Evolutionary conservation across 305 asterid species (phyloP).

Genomic region (Fraxinus nigra): DNA sequence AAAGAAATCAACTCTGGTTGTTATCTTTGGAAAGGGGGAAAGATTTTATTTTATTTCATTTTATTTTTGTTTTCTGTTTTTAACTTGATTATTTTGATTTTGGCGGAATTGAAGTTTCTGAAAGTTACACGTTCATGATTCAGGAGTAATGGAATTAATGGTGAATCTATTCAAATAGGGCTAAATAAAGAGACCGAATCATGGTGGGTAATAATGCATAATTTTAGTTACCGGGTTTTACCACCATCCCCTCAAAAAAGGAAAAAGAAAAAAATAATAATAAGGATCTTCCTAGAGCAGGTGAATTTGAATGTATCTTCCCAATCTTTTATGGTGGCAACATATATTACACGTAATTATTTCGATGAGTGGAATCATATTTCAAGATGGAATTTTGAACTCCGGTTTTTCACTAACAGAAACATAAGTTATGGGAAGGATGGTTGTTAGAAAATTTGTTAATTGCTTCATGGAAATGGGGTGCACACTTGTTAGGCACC

Average conservation of each 20-base stretch:
- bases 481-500: neutral
- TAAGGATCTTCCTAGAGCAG: constrained; percentile 7
- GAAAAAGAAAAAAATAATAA: neutral
- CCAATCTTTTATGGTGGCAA: neutral
- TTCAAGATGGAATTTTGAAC: neutral
- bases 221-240: constrained; percentile 10
- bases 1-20: constrained; percentile 18
- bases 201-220: constrained; percentile 12
- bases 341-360: constrained; percentile 10
- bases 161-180: constrained; percentile 21
- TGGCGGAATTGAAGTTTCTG: constrained; percentile 30
- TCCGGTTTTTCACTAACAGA: neutral
- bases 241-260: neutral
- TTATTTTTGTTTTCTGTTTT: constrained; percentile 20
- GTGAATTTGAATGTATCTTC: constrained; percentile 2
- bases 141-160: constrained; percentile 11
- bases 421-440: neutral
- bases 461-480: neutral
- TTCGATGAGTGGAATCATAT: neutral
- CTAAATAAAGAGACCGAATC: neutral
- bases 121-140: constrained; percentile 6
- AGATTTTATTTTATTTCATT: neutral
- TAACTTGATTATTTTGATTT: constrained; percentile 21
- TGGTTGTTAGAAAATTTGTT: neutral
- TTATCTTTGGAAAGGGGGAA: constrained; percentile 21